Conservation (phyloP, 768 basidiomycete species). For the Panellus pusillus region DNA sequence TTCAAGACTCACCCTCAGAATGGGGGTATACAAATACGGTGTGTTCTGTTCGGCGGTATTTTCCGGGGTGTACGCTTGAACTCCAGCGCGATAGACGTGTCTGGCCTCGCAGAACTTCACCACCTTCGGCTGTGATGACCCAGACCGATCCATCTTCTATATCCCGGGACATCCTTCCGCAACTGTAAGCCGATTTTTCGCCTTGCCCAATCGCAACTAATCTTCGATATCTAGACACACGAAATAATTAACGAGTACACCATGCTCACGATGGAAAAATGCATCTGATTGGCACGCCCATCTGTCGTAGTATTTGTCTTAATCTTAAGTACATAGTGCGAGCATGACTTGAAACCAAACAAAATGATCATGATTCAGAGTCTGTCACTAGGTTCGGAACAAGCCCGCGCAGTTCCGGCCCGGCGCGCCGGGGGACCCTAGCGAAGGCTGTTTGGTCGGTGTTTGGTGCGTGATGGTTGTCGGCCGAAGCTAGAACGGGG, state of each 20-base stretch:
- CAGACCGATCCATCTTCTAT: slow-evolving; percentile 21
- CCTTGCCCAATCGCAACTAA: not conserved
- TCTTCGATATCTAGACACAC: slow-evolving; percentile 4
- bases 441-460: no score
- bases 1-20: slow-evolving; percentile 1
- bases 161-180: slow-evolving; percentile 21
- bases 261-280: slow-evolving; percentile 10
- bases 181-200: slow-evolving; percentile 9
- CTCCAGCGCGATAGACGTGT: slow-evolving; percentile 12
- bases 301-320: not conserved
- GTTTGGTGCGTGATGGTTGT: no score
- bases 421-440: no score
- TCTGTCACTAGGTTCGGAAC: no score
- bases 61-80: no score
- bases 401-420: no score
- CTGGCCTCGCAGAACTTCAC: slow-evolving; percentile 21
- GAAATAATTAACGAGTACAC: slow-evolving; percentile 21
- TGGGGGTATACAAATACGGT: slow-evolving; percentile 22
- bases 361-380: no score
- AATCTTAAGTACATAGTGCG: no score
- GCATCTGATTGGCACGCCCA: not conserved
- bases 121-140: slow-evolving; percentile 20
- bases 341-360: not conserved
- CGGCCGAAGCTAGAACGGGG: no score
- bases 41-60: not conserved